Evolutionary conservation across 495 filamentous ascomycete species (phyloP).

Genomic region (Talaromyces nanjingensis): DNA sequence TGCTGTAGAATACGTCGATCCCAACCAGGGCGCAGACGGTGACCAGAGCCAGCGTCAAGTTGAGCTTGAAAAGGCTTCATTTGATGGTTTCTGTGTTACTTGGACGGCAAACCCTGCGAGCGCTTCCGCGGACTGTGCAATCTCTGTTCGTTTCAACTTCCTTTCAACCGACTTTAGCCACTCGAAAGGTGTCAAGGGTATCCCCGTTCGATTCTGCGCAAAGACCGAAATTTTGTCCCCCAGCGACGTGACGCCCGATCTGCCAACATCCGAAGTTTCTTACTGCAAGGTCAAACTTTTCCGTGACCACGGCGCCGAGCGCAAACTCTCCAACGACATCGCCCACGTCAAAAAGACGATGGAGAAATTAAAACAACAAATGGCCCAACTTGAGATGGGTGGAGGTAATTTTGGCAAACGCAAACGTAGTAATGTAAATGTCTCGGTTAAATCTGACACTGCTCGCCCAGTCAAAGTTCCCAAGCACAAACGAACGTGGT

Average conservation of each 20-base stretch:
- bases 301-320: slow-evolving; percentile 91
- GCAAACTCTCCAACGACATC: slow-evolving; percentile 92
- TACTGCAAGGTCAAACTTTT: slow-evolving; percentile 97
- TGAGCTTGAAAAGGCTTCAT: slow-evolving; percentile 74
- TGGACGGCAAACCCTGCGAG: slow-evolving; percentile 66
- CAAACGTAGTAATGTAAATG: slow-evolving; percentile 58
- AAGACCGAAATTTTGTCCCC: slow-evolving; percentile 64
- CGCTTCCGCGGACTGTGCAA: slow-evolving; percentile 60
- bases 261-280: slow-evolving; percentile 61
- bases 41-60: slow-evolving; percentile 64
- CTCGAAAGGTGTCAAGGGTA: slow-evolving; percentile 96
- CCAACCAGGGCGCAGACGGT: slow-evolving; percentile 59
- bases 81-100: slow-evolving; percentile 85
- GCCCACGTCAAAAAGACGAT: slow-evolving; percentile 89
- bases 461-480: slow-evolving; percentile 62
- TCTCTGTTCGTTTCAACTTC: slow-evolving; percentile 94
- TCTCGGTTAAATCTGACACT: slow-evolving; percentile 37
- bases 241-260: slow-evolving; percentile 31
- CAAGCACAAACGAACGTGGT: slow-evolving; percentile 94
- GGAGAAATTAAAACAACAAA: slow-evolving; percentile 88
- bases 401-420: slow-evolving; percentile 84
- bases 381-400: slow-evolving; percentile 79
- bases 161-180: slow-evolving; percentile 97
- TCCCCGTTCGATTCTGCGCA: slow-evolving; percentile 83
- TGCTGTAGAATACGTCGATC: slow-evolving; percentile 89